Conservation (phyloP, 805 yeast species). For the Ogataea philodendri region DNA sequence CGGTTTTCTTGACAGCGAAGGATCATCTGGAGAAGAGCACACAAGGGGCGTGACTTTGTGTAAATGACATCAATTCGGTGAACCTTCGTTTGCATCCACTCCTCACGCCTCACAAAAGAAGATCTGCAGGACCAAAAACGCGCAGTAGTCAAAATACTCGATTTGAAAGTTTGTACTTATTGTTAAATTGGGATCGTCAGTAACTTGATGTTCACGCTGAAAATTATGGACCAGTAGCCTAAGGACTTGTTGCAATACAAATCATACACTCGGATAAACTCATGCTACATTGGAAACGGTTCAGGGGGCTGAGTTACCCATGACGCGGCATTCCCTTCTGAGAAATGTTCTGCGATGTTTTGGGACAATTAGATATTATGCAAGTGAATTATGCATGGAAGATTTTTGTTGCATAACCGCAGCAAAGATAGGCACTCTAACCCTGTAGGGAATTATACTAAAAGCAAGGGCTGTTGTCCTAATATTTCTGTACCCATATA, state of each 20-base stretch:
- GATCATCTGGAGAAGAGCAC: no score
- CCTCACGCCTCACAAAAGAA: background rate
- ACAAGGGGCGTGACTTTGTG: constrained; percentile 1
- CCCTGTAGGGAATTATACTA: constrained; percentile 7
- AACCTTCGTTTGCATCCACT: background rate
- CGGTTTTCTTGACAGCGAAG: no score
- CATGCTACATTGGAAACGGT: no score
- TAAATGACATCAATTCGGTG: background rate
- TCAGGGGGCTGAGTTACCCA: no score
- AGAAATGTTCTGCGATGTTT: constrained; percentile 11
- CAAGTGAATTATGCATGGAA: constrained; percentile 13
- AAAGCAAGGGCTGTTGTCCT: constrained; percentile 5
- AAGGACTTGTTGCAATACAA: no score
- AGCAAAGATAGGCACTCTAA: constrained; percentile 12
- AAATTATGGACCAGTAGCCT: no score
- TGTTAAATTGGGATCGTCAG: no score
- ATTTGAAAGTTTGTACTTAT: background rate
- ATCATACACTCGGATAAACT: no score
- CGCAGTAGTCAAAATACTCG: background rate
- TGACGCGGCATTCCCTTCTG: constrained; percentile 3
- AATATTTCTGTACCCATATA: constrained; percentile 1
- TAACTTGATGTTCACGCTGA: no score
- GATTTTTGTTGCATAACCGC: constrained; percentile 3
- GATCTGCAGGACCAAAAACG: background rate
- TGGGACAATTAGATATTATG: constrained; percentile 6